Base-by-base conservation (phyloP, 805 yeast genomes). In the Pichia nakasei region DNA sequence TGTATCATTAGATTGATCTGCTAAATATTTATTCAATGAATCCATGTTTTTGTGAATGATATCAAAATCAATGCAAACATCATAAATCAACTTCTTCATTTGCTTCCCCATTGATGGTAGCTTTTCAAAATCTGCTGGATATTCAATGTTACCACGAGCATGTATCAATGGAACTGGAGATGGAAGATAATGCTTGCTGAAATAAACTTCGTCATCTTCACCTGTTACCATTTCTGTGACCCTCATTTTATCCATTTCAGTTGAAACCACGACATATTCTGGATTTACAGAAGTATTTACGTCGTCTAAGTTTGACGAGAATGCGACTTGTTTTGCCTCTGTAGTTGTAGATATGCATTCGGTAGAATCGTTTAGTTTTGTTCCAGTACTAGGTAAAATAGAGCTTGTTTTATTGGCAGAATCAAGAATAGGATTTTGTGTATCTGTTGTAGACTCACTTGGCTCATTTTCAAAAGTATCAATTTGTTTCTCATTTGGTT, bases 1-100 rank as follows among this genome's bases (percentile, higher is more conserved):
- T 5, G 43, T 43, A 1, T 41, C 43, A 15, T 51, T 39, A 5
- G 47, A 26, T 22, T 64, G 65, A 35, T 56, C 59, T 4, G 27
- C 20, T 15, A 65, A 27, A 36, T 56, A 64, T 7, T 31, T 43
- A n/a, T 46, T 50, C 18, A 58, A 35, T 2, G 47, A 32, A 15
- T 22, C 21, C 3, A 56, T 37, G 38, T 64, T 64, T 37, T 43
- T 41, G 3, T 44, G 32, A 29, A 65, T 37, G 8, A 60, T 46
- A 13, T 46, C 49, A 22, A 64, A 50, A 24, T 62, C 58, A 9
- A 65, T 59, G 9, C 60, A 62, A 1, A 53, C 49, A 41, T 59
- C 64, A 41, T 60, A 60, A 15, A 51, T 42, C 20, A 61, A 42
- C 43, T 53, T 55, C 31, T 57, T 57, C 53, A 64, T 53, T 41